Conservation (phyloP, 139 green algal species). For the Chlamydomonas eustigma region DNA sequence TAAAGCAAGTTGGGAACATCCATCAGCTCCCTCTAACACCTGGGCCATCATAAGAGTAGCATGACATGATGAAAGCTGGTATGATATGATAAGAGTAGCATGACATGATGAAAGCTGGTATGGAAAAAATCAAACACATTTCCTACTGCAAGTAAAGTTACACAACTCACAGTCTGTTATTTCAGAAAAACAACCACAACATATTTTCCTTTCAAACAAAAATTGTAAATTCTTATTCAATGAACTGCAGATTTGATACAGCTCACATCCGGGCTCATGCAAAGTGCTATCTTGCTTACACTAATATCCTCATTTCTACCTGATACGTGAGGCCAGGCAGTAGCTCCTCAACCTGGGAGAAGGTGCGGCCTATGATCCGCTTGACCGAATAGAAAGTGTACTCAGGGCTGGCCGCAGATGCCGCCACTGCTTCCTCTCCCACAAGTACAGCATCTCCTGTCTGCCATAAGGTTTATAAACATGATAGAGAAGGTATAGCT, state of each 20-base stretch:
- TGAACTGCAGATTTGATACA: background rate
- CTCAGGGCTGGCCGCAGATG: background rate
- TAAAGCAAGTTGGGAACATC: too few species aligned
- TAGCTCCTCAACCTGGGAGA: slow-evolving; percentile 6
- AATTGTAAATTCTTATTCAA: too few species aligned
- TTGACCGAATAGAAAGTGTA: slow-evolving; percentile 14
- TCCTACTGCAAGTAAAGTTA: background rate
- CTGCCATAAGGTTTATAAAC: background rate
- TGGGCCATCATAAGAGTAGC: too few species aligned
- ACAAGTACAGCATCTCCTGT: background rate
- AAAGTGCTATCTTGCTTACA: background rate
- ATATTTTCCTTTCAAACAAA: too few species aligned
- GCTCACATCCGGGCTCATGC: background rate
- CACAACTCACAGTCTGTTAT: too few species aligned
- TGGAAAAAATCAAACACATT: background rate
- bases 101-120: too few species aligned
- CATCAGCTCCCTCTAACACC: too few species aligned
- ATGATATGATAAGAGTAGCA: too few species aligned
- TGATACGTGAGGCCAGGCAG: background rate
- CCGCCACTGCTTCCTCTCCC: background rate
- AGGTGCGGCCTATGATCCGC: slow-evolving; percentile 2
- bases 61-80: too few species aligned
- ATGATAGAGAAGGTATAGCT: background rate
- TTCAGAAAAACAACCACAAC: too few species aligned
- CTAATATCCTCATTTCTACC: background rate